Base-by-base conservation (phyloP, 2,329 filamentous ascomycete species). In the Fusarium chlamydosporum region DNA sequence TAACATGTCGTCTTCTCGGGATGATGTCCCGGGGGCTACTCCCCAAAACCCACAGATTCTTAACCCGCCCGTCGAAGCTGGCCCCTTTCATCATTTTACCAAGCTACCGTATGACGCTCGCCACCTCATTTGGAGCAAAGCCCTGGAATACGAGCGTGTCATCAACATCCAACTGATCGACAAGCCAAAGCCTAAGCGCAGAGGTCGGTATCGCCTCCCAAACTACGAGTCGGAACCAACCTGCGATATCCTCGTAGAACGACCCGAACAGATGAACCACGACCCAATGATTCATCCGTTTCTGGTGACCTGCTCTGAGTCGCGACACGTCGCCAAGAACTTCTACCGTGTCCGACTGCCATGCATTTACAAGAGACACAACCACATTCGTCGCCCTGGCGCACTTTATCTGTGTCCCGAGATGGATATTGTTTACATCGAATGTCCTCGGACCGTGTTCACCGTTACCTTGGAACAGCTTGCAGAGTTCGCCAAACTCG, bases 401-500 rank as follows among this genome's bases (percentile, higher is more conserved):
- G 56, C 26, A 2, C 7, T 58, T 1, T 45, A 37, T 18, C 7
- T 58, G 2, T 58, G 38, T 11, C 56, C 56, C 0, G 38, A 58
- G 5, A 1, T 58, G 0, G 38, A 56, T 0, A 58, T 41, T 0
- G 2, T 58, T 1, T 4, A 31, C 1, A 2, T 58, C 0, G 16
- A 13, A 4, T 12, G 0, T 4, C 5, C 15, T 5, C 7, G 11
- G 23, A 23, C 23, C 6, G 23, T 23, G 23, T 29, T 29, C 29
- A 9, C 29, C 5, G 4, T 6, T 6, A 23, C 23, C 23, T 29
- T 29, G 29, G 15, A 2, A 3, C 13, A 31, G 2, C 27, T 57
- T 4, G 35, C n/a, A 0, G 15, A 54, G 3, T 33, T 58, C 9
- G 15, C 56, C 0, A 2, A 15, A 0, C 16, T 23, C 6, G 6